Percentiles rank a stretch among this genome's conserved stretches.
These are phyloP conservation scores for Epipyxis sp. DNA, from an alignment of 108 stramenopile species.

Conservation along the genomic window DNA sequence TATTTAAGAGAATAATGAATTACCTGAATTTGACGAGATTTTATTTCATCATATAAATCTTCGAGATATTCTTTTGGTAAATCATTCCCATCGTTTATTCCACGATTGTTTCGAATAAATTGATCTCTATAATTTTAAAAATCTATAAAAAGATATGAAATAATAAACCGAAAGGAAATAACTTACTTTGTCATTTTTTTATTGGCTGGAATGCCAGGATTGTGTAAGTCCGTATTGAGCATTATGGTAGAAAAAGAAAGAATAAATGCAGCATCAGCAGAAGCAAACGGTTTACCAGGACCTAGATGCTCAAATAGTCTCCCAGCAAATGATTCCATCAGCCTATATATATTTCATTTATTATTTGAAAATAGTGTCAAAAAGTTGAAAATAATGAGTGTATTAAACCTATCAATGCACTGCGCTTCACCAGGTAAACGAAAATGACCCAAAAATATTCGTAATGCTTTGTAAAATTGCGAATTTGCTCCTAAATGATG, in stretches of 20 bases:
- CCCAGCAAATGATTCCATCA: constrained; percentile 88
- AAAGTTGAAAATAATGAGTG: too few species aligned
- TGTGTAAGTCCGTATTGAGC: constrained; percentile 86
- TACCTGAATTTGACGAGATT: constrained; percentile 34
- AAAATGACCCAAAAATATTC: constrained; percentile 74
- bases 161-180: too few species aligned
- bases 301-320: constrained; percentile 59
- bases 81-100: constrained; percentile 81
- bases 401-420: constrained; percentile 86
- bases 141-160: too few species aligned
- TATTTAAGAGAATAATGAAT: too few species aligned
- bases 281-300: constrained; percentile 60
- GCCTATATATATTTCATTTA: too few species aligned
- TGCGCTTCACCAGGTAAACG: constrained; percentile 94
- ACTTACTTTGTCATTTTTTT: constrained; percentile 83
- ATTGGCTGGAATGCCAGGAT: constrained; percentile 74
- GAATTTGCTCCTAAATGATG: background rate
- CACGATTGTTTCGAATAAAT: constrained; percentile 84
- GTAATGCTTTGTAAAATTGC: constrained; percentile 72
- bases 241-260: constrained; percentile 87
- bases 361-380: too few species aligned
- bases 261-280: constrained; percentile 84
- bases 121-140: too few species aligned
- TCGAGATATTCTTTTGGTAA: constrained; percentile 70
- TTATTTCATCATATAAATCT: constrained; percentile 75